Base-by-base conservation (phyloP, 495 filamentous ascomycete genomes). In the Cercophora samala region DNA sequence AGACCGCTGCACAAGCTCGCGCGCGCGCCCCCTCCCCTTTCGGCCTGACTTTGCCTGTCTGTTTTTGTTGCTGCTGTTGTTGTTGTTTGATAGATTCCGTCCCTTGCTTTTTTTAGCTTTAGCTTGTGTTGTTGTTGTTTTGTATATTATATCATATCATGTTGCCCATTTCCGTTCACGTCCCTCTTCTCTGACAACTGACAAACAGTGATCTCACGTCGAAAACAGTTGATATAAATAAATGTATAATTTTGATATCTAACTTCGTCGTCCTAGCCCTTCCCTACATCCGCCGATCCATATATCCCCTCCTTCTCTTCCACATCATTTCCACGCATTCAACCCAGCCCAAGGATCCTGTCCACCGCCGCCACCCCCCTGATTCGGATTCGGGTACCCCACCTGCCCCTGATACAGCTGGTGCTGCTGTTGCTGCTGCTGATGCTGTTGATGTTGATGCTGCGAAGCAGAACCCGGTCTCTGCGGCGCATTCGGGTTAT, bases 331-430 rank as follows among this genome's bases (percentile, higher is more conserved):
- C 93, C 93, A 97, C 52, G 88, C 89, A 77, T 88, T 93, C 59
- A 97, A 75, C 25, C 91, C 92, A 23, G 92, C 90, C 92, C 93
- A 97, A 11, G 92, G 93, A 83, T 96, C 91, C 8, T 18, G 9
- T 18, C 53, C 53, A 15, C 3, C 9, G 8, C 29, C 29, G 11
- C 37, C 37, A 17, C 37, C 37, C 37, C 15, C 9, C 37, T 56
- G 53, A 21, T 19, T 56, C 1, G 52, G 52, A 54, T 18, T 21
- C 5, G 53, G 53, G 13, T 56, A 56, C n/a, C 53, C 53, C n/a
- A 9, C 53, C n/a, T 56, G 53, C 22, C 76, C 74, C 11, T 37
- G 60, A n/a, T 25, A 18, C 26, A 11, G 8, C 58, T 60, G 58
- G 9, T 60, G 58, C 4, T 60, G 58, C 23, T 60, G 58, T 17